A percentile compares a stretch with the other conserved stretches of the same genome.
These are phyloP conservation scores for Aspergillus neoniger DNA, from an alignment of 2,329 filamentous ascomycete genomes.

Conservation along the genomic window DNA sequence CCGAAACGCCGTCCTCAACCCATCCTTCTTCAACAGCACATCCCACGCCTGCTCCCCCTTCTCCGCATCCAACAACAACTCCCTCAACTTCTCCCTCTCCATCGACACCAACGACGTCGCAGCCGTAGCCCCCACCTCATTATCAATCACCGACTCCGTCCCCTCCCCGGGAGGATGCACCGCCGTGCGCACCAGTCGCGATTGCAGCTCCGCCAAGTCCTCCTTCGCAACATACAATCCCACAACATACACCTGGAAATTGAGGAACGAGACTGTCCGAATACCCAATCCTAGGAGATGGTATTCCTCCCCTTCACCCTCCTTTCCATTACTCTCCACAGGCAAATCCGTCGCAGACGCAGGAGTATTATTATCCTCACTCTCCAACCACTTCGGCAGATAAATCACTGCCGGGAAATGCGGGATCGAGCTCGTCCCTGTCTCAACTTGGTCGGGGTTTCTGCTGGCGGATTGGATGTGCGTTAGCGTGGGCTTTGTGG, in stretches of 20 bases:
- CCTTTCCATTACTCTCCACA: conserved; percentile 38
- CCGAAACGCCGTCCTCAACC: conserved; percentile 75
- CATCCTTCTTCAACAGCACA: conserved; percentile 64
- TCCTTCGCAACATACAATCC: conserved; percentile 51
- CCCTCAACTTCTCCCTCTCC: conserved; percentile 74
- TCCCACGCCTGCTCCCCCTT: conserved; percentile 75
- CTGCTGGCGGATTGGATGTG: conserved; percentile 50
- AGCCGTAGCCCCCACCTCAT: conserved; percentile 56
- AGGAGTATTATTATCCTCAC: conserved; percentile 21
- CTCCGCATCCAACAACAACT: conserved; percentile 67
- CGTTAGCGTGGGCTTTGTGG: conserved; percentile 35
- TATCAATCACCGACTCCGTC: conserved; percentile 21
- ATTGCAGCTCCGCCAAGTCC: conserved; percentile 76
- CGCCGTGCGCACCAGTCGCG: conserved; percentile 72
- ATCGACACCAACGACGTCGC: conserved; percentile 81
- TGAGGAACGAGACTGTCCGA: conserved; percentile 83
- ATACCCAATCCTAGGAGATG: conserved; percentile 86
- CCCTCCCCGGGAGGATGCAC: conserved; percentile 34
- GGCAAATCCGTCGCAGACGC: conserved; percentile 39
- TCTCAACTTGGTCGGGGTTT: conserved; percentile 70
- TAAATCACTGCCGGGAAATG: conserved; percentile 73
- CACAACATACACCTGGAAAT: conserved; percentile 89
- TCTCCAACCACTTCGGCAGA: conserved; percentile 53
- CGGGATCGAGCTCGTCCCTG: conserved; percentile 77
- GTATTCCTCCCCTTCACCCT: conserved; percentile 65